Percentiles rank a stretch among this genome's conserved stretches.
Evolutionary conservation across 2,329 filamentous ascomycete genomes (phyloP).

Genomic region (Aspergillus sp.): DNA sequence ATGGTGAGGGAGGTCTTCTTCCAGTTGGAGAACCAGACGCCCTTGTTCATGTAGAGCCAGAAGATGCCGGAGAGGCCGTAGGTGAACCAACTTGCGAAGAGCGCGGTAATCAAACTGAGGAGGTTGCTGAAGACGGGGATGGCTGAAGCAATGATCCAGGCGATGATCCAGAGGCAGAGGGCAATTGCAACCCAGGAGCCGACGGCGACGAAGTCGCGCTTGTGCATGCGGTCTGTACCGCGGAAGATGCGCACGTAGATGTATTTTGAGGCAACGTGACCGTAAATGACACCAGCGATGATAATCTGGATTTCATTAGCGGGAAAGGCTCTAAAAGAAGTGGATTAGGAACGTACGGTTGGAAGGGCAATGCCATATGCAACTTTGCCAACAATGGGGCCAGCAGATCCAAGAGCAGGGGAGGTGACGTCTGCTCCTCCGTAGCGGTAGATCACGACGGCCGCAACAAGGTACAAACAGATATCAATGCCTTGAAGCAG

Average conservation of each 20-base stretch:
- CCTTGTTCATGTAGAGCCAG: constrained; percentile 44
- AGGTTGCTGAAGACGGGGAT: constrained; percentile 72
- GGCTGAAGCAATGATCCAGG: constrained; percentile 70
- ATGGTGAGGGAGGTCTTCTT: constrained; percentile 35
- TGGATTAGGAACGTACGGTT: constrained; percentile 48
- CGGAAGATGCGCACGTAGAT: constrained; percentile 68
- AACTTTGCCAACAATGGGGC: constrained; percentile 61
- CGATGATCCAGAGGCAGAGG: constrained; percentile 60
- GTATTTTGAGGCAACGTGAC: constrained; percentile 68
- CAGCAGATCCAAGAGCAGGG: constrained; percentile 69
- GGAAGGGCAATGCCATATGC: constrained; percentile 72
- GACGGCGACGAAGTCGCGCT: constrained; percentile 56
- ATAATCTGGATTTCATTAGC: constrained; percentile 54
- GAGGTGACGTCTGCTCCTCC: constrained; percentile 65
- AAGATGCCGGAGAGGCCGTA: constrained; percentile 46
- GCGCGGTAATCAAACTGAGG: constrained; percentile 65
- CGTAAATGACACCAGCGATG: constrained; percentile 72
- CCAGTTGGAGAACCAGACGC: constrained; percentile 35
- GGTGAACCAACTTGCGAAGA: constrained; percentile 72
- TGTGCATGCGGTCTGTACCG: constrained; percentile 60
- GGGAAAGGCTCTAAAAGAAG: not conserved
- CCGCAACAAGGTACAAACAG: constrained; percentile 67
- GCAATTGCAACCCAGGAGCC: constrained; percentile 64
- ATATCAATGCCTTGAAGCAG: constrained; percentile 65
- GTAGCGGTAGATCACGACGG: constrained; percentile 70